Base-by-base conservation (phyloP, 495 filamentous ascomycete genomes). In the Cercophora newfieldiana region DNA sequence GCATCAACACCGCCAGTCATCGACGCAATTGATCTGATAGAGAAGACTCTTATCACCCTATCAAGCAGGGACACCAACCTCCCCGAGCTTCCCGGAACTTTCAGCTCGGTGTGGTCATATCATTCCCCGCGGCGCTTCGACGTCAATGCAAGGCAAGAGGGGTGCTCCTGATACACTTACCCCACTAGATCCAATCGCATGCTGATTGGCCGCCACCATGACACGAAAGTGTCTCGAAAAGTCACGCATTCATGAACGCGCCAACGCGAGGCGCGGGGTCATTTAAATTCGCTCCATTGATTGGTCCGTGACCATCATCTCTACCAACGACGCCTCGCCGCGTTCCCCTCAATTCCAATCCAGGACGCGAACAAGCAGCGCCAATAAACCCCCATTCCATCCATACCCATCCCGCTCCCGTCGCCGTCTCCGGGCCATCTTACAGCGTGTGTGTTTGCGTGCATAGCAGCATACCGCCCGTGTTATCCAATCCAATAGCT, bases 221-320 rank as follows among this genome's bases (percentile, higher is more conserved):
- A 67, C 68, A 58, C 68, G 65, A 67, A 69, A 63, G 59, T n/a
- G 10, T 31, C 67, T 64, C 68, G 65, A 70, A 70, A 70, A 70
- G 49, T 70, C 68, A 63, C 68, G 68, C 37, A 58, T 19, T 49
- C 61, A 56, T 65, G 64, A 60, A 21, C 33, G 24, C 16, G n/a
- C 24, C 12, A n/a, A 51, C 50, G 59, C 59, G 61, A 7, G 24
- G 12, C 21, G 53, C 63, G 55, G 53, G 63, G 53, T 65, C 63
- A 65, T 65, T 57, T 65, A 49, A 44, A 49, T 51, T 54, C 51
- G 19, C 19, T 54, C 37, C 25, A 14, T 56, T 63, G 21, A 63
- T 63, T 63, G 61, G 61, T 28, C 44, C 14, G 18, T 24, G 54
- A 21, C 21, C 29, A 51, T 53, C 12, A 50, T 50, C 44, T 22